These are phyloP conservation scores for Solanum okadae DNA, from an alignment of 257 asterid species.

Conservation along the genomic window DNA sequence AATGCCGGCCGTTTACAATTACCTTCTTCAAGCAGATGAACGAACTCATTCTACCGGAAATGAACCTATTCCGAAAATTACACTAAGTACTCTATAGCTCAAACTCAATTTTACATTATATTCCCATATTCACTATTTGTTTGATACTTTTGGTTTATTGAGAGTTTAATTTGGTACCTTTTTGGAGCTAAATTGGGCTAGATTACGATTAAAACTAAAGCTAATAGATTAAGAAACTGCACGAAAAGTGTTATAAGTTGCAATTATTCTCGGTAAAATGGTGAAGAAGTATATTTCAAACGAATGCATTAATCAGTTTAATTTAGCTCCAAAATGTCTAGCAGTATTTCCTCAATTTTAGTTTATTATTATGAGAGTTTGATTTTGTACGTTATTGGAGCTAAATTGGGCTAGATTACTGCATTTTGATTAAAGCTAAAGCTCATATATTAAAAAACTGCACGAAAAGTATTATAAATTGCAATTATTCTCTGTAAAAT, in stretches of 20 bases:
- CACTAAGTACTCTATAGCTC: not conserved
- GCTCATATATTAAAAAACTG: not conserved
- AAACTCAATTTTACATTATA: not conserved
- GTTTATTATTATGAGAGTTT: not conserved
- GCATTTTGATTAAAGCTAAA: not conserved
- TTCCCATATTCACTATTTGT: not conserved
- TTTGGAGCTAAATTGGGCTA: not conserved
- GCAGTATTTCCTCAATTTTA: not conserved
- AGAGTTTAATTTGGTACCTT: not conserved
- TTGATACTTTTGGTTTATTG: not conserved
- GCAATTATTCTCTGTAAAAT: not conserved
- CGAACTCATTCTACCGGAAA: not conserved
- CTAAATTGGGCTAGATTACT: not conserved
- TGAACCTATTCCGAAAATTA: slow-evolving; percentile 1
- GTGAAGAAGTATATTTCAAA: not conserved
- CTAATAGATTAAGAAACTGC: not conserved
- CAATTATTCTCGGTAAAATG: not conserved
- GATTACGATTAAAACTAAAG: not conserved
- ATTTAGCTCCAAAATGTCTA: not conserved
- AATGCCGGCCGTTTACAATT: not conserved
- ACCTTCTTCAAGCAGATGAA: slow-evolving; percentile 1
- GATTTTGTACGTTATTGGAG: not conserved
- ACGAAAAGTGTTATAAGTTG: not conserved
- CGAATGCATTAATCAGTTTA: not conserved
- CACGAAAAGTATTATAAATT: not conserved